A percentile compares a stretch with the other conserved stretches of the same genome.
Evolutionary conservation across 2,329 filamentous ascomycete species (phyloP).

Genomic region (Immersiporthe knoxdaviesiana): DNA sequence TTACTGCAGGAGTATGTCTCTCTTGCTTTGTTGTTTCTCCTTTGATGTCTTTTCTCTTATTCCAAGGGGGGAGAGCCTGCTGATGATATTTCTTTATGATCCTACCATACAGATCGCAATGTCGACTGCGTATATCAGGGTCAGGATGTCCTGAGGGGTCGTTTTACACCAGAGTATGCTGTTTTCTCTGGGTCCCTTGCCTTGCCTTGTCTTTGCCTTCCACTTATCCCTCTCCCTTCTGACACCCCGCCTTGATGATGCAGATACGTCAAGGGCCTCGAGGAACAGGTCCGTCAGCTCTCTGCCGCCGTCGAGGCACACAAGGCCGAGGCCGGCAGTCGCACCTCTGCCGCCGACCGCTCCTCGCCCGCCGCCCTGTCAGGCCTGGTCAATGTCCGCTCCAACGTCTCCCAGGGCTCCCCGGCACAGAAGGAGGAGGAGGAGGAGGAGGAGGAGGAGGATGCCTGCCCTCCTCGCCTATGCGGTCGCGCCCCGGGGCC

Average conservation of each 20-base stretch:
- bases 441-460: conserved; percentile 28
- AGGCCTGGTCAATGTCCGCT: conserved; percentile 16
- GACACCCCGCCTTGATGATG: not conserved
- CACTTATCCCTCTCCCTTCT: conserved; percentile 4
- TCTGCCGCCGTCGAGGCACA: conserved; percentile 22
- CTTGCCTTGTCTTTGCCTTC: not conserved
- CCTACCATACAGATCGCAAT: conserved; percentile 29
- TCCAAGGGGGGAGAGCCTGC: not conserved
- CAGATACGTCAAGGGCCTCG: conserved; percentile 34
- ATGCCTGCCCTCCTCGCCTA: conserved; percentile 31
- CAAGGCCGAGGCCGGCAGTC: not conserved
- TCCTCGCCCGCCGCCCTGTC: conserved; percentile 20
- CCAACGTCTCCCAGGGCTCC: conserved; percentile 32
- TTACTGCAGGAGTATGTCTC: conserved; percentile 47
- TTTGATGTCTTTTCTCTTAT: no score
- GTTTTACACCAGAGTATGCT: conserved; percentile 33
- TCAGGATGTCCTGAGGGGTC: conserved; percentile 32
- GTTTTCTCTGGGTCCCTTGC: not conserved
- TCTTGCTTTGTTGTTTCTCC: not conserved
- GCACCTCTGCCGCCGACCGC: conserved; percentile 8
- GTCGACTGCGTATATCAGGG: conserved; percentile 38
- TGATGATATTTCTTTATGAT: not conserved
- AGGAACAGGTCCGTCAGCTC: conserved; percentile 25
- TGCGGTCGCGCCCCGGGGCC: conserved; percentile 35
- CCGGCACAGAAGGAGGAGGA: conserved; percentile 27